Evolutionary conservation across 192 early-diverging fungal genomes (phyloP).

Genomic region (Mortierella hygrophila): DNA sequence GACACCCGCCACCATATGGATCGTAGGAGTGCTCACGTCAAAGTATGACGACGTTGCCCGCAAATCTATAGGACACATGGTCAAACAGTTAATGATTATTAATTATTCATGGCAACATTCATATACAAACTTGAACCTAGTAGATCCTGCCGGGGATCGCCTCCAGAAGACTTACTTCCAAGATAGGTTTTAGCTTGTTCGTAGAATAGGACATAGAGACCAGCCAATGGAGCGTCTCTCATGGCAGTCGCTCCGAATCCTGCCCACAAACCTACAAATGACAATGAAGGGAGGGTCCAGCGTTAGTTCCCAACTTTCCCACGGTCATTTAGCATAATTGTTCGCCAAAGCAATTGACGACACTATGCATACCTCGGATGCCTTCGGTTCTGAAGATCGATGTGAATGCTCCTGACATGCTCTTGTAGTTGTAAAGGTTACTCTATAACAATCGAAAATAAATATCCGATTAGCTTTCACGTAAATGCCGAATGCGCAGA

Average conservation of each 20-base stretch:
- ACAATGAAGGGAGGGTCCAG: not conserved
- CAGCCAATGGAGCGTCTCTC: slow-evolving; percentile 92
- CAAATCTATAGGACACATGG: slow-evolving; percentile 13
- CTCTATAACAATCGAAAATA: slow-evolving; percentile 63
- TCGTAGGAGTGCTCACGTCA: slow-evolving; percentile 60
- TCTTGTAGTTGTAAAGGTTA: slow-evolving; percentile 85
- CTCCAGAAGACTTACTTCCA: slow-evolving; percentile 42
- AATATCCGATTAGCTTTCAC: slow-evolving; percentile 8
- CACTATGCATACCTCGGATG: slow-evolving; percentile 60
- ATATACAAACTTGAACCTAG: not conserved
- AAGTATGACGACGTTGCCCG: slow-evolving; percentile 35
- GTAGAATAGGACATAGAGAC: slow-evolving; percentile 91
- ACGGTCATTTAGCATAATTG: not conserved
- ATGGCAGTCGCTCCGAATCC: slow-evolving; percentile 91
- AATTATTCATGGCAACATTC: slow-evolving; percentile 4
- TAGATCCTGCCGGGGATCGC: no score
- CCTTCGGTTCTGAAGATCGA: slow-evolving; percentile 81
- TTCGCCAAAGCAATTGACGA: not conserved
- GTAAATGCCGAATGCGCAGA: not conserved
- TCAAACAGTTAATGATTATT: not conserved
- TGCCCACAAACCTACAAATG: slow-evolving; percentile 77
- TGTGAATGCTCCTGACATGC: slow-evolving; percentile 72
- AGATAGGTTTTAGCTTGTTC: slow-evolving; percentile 77
- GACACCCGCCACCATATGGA: slow-evolving; percentile 73
- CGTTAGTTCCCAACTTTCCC: not conserved